Conservation (phyloP, 2,329 filamentous ascomycete species). For the Aspergillus aculeatinus region DNA sequence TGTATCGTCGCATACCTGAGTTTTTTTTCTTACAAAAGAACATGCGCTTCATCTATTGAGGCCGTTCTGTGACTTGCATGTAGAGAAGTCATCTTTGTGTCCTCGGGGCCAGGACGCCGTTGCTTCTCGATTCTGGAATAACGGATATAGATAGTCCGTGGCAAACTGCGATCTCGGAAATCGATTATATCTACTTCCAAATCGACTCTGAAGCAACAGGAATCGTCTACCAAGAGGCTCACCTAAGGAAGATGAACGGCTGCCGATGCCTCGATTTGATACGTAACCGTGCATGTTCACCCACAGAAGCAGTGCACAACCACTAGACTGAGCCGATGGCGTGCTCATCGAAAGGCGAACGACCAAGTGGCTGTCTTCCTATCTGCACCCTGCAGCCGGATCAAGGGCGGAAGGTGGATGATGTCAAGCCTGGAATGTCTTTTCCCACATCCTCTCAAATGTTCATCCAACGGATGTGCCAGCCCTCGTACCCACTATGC, state of each 20-base stretch:
- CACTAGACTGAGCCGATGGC: background rate
- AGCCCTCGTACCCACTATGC: background rate
- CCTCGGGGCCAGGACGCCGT: too few relatives aligned
- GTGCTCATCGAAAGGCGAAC: background rate
- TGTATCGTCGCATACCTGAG: too few relatives aligned
- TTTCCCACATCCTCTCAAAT: background rate
- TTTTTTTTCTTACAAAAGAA: too few relatives aligned
- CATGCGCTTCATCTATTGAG: too few relatives aligned
- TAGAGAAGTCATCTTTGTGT: too few relatives aligned
- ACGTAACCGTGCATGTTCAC: background rate
- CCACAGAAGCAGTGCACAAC: background rate
- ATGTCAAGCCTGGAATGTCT: constrained; percentile 2
- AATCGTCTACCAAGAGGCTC: background rate
- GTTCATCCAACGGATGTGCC: background rate
- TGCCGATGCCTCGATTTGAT: background rate
- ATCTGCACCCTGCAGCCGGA: background rate
- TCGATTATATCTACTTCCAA: too few relatives aligned
- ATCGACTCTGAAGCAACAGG: background rate
- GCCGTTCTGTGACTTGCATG: too few relatives aligned
- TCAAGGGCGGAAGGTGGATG: background rate
- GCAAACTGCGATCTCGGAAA: too few relatives aligned
- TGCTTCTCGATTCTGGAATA: too few relatives aligned
- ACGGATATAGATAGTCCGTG: too few relatives aligned
- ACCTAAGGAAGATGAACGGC: background rate
- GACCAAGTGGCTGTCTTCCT: background rate